phyloP scores from a whole-genome alignment of 1,284 basidiomycete genomes.

The Moniliella sp. region DNA sequence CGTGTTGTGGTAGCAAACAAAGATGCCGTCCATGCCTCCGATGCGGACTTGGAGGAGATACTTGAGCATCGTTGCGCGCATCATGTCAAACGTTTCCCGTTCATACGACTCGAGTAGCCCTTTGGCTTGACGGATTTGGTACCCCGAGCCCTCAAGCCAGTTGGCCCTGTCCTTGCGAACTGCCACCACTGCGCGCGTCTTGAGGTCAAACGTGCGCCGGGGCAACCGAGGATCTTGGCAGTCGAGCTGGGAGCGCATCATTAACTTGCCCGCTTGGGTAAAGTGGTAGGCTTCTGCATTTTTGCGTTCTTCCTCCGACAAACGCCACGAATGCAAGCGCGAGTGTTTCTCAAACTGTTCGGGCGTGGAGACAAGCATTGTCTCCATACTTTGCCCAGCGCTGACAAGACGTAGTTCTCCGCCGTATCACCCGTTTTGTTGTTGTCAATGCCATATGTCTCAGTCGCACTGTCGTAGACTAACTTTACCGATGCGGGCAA shows the following conservation, averaged over 20 bases:
- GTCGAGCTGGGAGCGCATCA: slow-evolving; percentile 89
- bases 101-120: slow-evolving; percentile 32
- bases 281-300: slow-evolving; percentile 57
- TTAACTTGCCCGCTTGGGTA: slow-evolving; percentile 51
- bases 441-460: slow-evolving; percentile 56
- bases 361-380: slow-evolving; percentile 52
- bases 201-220: slow-evolving; percentile 80
- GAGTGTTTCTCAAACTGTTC: slow-evolving; percentile 49
- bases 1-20: slow-evolving; percentile 86
- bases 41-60: slow-evolving; percentile 89
- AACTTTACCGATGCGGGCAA: slow-evolving; percentile 2
- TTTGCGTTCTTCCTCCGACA: slow-evolving; percentile 33
- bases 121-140: slow-evolving; percentile 20
- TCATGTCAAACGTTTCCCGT: slow-evolving; percentile 45
- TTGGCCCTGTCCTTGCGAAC: slow-evolving; percentile 71
- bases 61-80: slow-evolving; percentile 79
- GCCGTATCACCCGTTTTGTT: slow-evolving; percentile 37
- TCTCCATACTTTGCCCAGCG: slow-evolving; percentile 64
- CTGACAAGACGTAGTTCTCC: slow-evolving; percentile 24
- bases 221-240: slow-evolving; percentile 61
- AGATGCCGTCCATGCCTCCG: slow-evolving; percentile 87
- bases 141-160: slow-evolving; percentile 40
- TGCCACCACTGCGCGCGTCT: slow-evolving; percentile 67
- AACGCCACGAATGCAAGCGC: slow-evolving; percentile 34
- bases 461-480: not conserved